phyloP scores from a whole-genome alignment of 306 rosid species.

The Inga oerstediana region DNA sequence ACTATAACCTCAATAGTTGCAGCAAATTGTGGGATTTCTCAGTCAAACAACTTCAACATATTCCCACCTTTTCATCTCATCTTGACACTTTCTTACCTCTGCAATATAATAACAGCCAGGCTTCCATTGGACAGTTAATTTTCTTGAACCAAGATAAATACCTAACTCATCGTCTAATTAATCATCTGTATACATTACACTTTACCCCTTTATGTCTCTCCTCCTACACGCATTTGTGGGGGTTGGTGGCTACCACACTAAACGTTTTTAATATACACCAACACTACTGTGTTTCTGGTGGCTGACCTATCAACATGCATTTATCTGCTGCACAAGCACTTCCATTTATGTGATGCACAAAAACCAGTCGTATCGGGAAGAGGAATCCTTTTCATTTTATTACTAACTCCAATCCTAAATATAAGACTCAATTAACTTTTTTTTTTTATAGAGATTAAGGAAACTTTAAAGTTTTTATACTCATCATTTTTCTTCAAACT shows the following conservation, averaged over 20 bases:
- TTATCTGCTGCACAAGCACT: constrained; percentile 12
- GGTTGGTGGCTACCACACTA: constrained; percentile 2
- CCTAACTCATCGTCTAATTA: background rate
- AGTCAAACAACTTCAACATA: constrained; percentile 24
- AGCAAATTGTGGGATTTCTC: constrained; percentile 13
- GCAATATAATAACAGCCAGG: background rate
- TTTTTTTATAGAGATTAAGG: no score
- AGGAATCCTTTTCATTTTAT: constrained; percentile 4
- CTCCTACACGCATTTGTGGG: background rate
- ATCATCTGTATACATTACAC: background rate
- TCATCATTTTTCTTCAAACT: no score
- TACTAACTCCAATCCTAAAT: accelerated
- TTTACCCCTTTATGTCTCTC: background rate
- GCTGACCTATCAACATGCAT: constrained; percentile 20
- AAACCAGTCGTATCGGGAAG: background rate
- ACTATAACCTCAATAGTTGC: constrained; percentile 11
- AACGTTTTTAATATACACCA: constrained; percentile 7
- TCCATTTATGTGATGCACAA: constrained; percentile 27
- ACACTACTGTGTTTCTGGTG: constrained; percentile 10
- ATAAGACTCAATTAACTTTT: no score
- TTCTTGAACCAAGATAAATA: constrained; percentile 10
- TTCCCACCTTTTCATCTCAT: background rate
- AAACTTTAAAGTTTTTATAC: no score
- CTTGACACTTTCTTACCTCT: background rate
- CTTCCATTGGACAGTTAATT: background rate